These are phyloP conservation scores for Paramyrothecium sp. DNA, from an alignment of 2,329 filamentous ascomycete genomes.

Conservation along the genomic window DNA sequence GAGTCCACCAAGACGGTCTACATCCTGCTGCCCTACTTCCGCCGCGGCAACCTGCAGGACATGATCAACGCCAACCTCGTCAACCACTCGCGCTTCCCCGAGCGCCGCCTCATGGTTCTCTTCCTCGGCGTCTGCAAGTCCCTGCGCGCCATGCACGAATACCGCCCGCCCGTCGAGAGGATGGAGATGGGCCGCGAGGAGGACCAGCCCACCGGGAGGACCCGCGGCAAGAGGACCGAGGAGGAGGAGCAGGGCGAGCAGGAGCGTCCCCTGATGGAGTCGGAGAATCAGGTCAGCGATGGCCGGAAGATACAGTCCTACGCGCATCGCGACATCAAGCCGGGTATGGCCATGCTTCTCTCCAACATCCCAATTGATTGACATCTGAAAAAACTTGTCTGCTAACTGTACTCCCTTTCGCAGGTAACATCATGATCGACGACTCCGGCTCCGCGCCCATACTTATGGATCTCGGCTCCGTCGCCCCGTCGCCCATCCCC, in stretches of 20 bases:
- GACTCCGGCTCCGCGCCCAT: slow-evolving; percentile 87
- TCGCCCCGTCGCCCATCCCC: slow-evolving; percentile 81
- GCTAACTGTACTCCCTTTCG: neutral
- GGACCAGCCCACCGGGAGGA: slow-evolving; percentile 30
- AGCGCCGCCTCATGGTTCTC: slow-evolving; percentile 81
- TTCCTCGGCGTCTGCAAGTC: slow-evolving; percentile 92
- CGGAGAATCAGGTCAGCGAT: slow-evolving; percentile 64
- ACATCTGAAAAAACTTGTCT: neutral
- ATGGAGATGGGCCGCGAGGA: slow-evolving; percentile 51
- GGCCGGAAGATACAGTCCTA: slow-evolving; percentile 70
- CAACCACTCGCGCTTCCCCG: slow-evolving; percentile 88
- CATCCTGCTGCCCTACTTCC: slow-evolving; percentile 92
- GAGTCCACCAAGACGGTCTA: slow-evolving; percentile 86
- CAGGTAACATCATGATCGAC: slow-evolving; percentile 96
- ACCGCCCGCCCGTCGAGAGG: slow-evolving; percentile 52
- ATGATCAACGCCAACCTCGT: slow-evolving; percentile 98
- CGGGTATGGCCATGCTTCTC: slow-evolving; percentile 58
- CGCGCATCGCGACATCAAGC: slow-evolving; percentile 95
- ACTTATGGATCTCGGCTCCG: slow-evolving; percentile 94
- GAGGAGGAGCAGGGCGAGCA: slow-evolving; percentile 72
- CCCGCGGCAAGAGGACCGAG: slow-evolving; percentile 40
- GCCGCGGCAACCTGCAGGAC: slow-evolving; percentile 93
- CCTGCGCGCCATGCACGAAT: slow-evolving; percentile 87
- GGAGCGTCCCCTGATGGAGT: slow-evolving; percentile 79
- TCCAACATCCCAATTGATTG: neutral